Evolutionary conservation across 768 basidiomycete genomes (phyloP).

Genomic region (Hericium alpestre): DNA sequence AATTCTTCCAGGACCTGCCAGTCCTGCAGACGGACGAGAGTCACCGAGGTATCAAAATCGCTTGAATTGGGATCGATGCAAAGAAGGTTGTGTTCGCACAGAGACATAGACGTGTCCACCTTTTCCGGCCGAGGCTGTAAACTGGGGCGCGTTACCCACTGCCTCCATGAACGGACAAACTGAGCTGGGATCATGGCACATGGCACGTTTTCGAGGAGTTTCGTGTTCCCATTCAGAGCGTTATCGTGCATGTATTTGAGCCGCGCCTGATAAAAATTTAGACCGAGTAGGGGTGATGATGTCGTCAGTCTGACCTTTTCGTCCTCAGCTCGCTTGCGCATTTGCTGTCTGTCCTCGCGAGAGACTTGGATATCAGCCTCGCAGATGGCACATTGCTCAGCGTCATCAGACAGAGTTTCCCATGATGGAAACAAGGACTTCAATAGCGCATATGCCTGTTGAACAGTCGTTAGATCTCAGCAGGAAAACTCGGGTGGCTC

Average conservation of each 20-base stretch:
- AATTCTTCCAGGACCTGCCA: slow-evolving; percentile 52
- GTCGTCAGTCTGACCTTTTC: slow-evolving; percentile 49
- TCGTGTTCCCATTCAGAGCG: slow-evolving; percentile 33
- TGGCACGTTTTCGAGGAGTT: slow-evolving; percentile 36
- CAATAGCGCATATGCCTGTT: slow-evolving; percentile 48
- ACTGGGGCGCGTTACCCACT: slow-evolving; percentile 54
- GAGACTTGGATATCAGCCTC: slow-evolving; percentile 42
- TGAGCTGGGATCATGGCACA: slow-evolving; percentile 50
- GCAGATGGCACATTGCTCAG: slow-evolving; percentile 55
- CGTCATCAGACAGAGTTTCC: slow-evolving; percentile 40
- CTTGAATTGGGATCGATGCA: slow-evolving; percentile 55
- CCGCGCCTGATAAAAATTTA: slow-evolving; percentile 34
- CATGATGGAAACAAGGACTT: slow-evolving; percentile 53
- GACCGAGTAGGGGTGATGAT: neutral
- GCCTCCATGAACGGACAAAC: slow-evolving; percentile 60
- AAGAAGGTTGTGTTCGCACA: slow-evolving; percentile 60
- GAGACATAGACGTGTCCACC: slow-evolving; percentile 50
- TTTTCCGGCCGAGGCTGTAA: slow-evolving; percentile 45
- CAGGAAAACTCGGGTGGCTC: neutral
- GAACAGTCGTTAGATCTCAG: neutral
- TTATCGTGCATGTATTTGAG: slow-evolving; percentile 55
- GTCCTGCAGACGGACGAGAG: slow-evolving; percentile 48
- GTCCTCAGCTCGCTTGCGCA: slow-evolving; percentile 59
- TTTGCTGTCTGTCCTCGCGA: slow-evolving; percentile 50
- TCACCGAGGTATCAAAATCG: slow-evolving; percentile 48